Evolutionary conservation across 305 asterid species (phyloP).

Genomic region (Fraxinus ornus): DNA sequence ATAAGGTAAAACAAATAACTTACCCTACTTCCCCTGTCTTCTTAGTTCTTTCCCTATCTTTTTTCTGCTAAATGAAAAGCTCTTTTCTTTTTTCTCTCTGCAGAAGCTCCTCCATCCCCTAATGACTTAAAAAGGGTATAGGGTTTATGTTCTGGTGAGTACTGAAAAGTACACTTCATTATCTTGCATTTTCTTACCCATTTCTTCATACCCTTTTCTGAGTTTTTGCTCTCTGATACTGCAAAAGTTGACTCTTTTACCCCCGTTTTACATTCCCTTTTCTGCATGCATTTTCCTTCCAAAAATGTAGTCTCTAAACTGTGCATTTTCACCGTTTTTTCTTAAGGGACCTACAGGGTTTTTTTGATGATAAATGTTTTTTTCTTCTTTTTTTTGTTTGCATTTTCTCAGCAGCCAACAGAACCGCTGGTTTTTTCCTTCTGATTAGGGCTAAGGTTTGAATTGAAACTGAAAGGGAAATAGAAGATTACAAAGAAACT

Average conservation of each 20-base stretch:
- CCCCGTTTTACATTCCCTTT: background rate
- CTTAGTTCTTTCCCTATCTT: constrained; percentile 46
- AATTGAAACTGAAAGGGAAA: background rate
- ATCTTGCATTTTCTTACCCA: constrained; percentile 26
- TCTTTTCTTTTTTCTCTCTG: constrained; percentile 23
- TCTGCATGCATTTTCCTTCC: constrained; percentile 20
- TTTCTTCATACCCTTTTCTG: constrained; percentile 16
- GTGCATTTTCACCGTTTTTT: background rate
- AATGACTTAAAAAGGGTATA: constrained; percentile 41
- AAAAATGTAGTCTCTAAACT: constrained; percentile 7
- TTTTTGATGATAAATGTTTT: background rate
- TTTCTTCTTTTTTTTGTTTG: background rate
- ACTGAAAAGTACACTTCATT: background rate
- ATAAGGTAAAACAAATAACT: background rate
- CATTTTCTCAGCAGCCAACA: constrained; percentile 6
- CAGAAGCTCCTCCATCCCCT: constrained; percentile 26
- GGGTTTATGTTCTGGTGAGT: constrained; percentile 38
- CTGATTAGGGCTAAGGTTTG: background rate
- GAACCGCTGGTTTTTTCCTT: background rate
- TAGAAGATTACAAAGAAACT: background rate
- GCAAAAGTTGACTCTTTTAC: constrained; percentile 7
- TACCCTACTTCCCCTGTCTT: constrained; percentile 26
- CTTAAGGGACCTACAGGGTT: background rate
- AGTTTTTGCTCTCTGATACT: background rate
- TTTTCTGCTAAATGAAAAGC: background rate